These are phyloP conservation scores for Phytophthora colocasiae DNA, from an alignment of 352 stramenopile genomes.

Conservation along the genomic window DNA sequence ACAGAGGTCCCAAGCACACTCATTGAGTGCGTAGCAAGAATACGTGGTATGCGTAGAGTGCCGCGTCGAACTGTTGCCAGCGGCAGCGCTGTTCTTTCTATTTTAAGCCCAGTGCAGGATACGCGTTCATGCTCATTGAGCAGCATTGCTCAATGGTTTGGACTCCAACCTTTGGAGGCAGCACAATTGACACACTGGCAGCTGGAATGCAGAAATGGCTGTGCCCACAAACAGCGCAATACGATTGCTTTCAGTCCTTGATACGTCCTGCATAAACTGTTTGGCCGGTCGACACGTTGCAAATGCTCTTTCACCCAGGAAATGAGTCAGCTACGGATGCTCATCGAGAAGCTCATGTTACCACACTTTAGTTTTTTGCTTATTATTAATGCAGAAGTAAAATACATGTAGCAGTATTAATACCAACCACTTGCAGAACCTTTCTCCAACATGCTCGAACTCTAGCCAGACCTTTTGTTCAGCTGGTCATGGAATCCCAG, in stretches of 20 bases:
- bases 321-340: no score
- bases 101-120: no score
- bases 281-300: slow-evolving; percentile 3
- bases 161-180: no score
- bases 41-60: not conserved
- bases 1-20: not conserved
- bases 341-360: no score
- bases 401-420: no score
- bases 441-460: no score
- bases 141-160: no score
- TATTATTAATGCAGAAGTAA: no score
- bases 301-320: not conserved
- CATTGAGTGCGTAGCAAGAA: not conserved
- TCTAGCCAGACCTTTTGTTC: not conserved
- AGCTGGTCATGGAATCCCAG: not conserved
- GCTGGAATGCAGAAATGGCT: slow-evolving; percentile 11
- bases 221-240: slow-evolving; percentile 19
- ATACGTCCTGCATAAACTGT: slow-evolving; percentile 15
- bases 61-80: not conserved
- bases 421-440: no score
- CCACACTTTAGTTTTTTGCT: no score
- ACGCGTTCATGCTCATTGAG: no score
- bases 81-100: not conserved
- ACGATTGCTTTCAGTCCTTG: slow-evolving; percentile 10
- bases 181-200: slow-evolving; percentile 3